phyloP scores from a whole-genome alignment of 345 rosid genomes.

The Aquilaria yunnanensis region DNA sequence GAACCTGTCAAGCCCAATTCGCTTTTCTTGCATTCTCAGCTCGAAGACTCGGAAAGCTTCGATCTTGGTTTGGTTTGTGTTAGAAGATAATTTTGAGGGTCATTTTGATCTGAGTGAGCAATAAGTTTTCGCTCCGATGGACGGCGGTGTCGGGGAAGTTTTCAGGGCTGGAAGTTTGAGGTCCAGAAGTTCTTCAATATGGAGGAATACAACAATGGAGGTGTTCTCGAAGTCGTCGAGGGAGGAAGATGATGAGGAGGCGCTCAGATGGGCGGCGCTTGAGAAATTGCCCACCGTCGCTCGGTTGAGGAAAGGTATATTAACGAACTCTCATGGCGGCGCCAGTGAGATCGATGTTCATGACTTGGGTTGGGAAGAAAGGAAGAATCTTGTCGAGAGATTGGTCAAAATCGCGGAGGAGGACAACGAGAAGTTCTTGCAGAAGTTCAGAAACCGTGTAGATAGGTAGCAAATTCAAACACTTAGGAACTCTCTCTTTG shows the following conservation, averaged over 20 bases:
- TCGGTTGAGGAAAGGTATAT: conserved; percentile 39
- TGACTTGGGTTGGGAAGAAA: conserved; percentile 18
- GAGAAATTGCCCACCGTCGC: conserved; percentile 41
- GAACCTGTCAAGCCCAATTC: too few species aligned
- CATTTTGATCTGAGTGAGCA: background rate
- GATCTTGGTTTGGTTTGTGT: too few species aligned
- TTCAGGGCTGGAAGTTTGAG: conserved; percentile 19
- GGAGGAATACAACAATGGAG: conserved; percentile 32
- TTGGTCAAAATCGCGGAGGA: conserved; percentile 23
- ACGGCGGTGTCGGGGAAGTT: conserved; percentile 31
- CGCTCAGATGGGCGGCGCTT: conserved; percentile 46
- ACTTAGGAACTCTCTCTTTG: background rate
- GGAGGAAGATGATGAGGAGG: conserved; percentile 64
- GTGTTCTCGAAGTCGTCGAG: conserved; percentile 51
- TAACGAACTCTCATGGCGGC: conserved; percentile 14
- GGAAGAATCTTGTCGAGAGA: conserved; percentile 26
- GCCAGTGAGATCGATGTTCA: conserved; percentile 16
- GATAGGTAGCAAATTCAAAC: conserved; percentile 15
- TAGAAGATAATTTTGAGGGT: too few species aligned
- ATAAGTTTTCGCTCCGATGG: conserved; percentile 13
- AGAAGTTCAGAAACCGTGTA: conserved; percentile 27
- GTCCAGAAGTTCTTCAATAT: conserved; percentile 16
- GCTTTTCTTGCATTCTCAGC: too few species aligned
- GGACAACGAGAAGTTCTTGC: conserved; percentile 30
- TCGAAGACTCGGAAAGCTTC: too few species aligned